phyloP scores from a whole-genome alignment of 2,329 filamentous ascomycete genomes.

The Penicillium sp. region DNA sequence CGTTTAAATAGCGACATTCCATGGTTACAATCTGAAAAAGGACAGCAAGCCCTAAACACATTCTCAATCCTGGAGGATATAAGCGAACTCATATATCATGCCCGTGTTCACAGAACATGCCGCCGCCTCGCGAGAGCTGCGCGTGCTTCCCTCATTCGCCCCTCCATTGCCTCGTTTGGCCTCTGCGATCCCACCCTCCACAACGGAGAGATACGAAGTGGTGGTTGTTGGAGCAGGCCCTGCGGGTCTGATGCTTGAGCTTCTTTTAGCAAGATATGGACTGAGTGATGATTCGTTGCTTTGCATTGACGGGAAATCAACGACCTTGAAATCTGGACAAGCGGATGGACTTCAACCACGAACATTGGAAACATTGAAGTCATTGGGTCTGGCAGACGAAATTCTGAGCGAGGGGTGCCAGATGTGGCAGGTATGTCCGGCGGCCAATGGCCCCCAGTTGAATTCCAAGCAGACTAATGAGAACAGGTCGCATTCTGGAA shows the following conservation, averaged over 20 bases:
- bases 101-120: conserved; percentile 40
- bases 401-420: conserved; percentile 41
- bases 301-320: conserved; percentile 44
- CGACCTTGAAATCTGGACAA: conserved; percentile 41
- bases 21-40: too few relatives aligned
- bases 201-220: conserved; percentile 41
- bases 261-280: conserved; percentile 47
- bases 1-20: too few relatives aligned
- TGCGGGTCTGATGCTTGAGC: conserved; percentile 43
- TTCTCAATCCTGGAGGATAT: too few relatives aligned
- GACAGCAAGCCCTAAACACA: too few relatives aligned
- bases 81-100: conserved; percentile 22
- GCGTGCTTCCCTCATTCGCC: conserved; percentile 39
- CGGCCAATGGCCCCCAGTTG: not conserved
- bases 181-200: conserved; percentile 23
- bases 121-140: conserved; percentile 36
- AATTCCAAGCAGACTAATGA: not conserved
- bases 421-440: conserved; percentile 33
- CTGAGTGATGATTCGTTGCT: conserved; percentile 41
- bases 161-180: conserved; percentile 37
- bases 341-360: conserved; percentile 46
- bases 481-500: conserved; percentile 64
- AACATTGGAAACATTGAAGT: conserved; percentile 45
- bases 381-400: conserved; percentile 41
- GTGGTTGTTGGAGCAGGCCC: conserved; percentile 46